These are phyloP conservation scores for Zygosaccharomyces sapae DNA, from an alignment of 1,139 yeast genomes.

Conservation along the genomic window DNA sequence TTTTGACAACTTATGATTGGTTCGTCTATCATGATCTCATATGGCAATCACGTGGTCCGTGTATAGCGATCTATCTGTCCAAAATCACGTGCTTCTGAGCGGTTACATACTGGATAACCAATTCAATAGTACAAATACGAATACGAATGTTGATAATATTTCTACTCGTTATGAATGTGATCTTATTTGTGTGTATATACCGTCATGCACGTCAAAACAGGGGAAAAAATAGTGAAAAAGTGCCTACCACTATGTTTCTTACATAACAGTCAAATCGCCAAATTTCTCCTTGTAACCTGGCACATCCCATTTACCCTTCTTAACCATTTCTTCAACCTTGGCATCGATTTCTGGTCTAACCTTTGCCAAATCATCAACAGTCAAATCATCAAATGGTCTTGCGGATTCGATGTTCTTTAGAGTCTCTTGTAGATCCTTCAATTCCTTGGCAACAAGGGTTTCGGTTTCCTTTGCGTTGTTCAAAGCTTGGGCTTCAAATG, in stretches of 20 bases:
- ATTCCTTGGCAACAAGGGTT: conserved; percentile 79
- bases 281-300: conserved; percentile 98
- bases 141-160: too few relatives aligned
- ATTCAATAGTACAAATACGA: too few relatives aligned
- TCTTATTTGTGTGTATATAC: conserved; percentile 11
- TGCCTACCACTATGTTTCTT: conserved; percentile 30
- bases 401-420: conserved; percentile 92
- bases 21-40: conserved; percentile 1
- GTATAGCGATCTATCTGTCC: too few relatives aligned
- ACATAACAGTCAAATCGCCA: conserved; percentile 94
- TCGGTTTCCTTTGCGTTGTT: conserved; percentile 95
- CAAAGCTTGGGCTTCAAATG: conserved; percentile 91
- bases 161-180: conserved; percentile 6
- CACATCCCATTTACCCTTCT: conserved; percentile 96
- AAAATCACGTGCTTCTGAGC: too few relatives aligned
- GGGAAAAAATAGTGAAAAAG: neutral
- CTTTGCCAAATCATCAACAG: conserved; percentile 88
- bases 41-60: neutral
- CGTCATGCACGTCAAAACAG: conserved; percentile 2
- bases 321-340: conserved; percentile 90
- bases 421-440: conserved; percentile 80
- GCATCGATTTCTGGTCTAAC: conserved; percentile 98
- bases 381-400: conserved; percentile 95
- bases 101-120: too few relatives aligned
- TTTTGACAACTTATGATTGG: conserved; percentile 5